Conservation (phyloP, 306 rosid species). For the Cicer pinnatifidum region DNA sequence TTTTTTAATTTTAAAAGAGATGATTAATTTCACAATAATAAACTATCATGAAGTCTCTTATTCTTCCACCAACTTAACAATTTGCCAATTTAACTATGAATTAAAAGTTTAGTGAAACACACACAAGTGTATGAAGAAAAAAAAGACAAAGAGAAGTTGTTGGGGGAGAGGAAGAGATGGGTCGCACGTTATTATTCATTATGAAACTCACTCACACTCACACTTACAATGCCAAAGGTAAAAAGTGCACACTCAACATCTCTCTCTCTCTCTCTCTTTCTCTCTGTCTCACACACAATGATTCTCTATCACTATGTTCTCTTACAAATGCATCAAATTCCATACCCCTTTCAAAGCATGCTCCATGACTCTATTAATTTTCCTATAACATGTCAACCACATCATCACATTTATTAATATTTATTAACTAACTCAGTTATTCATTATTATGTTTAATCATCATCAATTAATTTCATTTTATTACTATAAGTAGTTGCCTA, state of each 20-base stretch:
- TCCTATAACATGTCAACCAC: not conserved
- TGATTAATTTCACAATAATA: too few relatives aligned
- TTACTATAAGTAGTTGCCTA: too few relatives aligned
- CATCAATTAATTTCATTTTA: too few relatives aligned
- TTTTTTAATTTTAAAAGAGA: too few relatives aligned
- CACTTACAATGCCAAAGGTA: conserved; percentile 49
- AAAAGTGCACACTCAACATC: conserved; percentile 42
- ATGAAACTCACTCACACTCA: conserved; percentile 53
- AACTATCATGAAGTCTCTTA: too few relatives aligned
- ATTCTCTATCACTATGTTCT: not conserved
- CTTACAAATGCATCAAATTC: conserved; percentile 37
- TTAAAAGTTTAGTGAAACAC: too few relatives aligned
- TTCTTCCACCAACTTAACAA: too few relatives aligned
- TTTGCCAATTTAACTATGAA: too few relatives aligned
- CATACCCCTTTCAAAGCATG: conserved; percentile 34
- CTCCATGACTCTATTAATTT: not conserved
- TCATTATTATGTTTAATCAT: too few relatives aligned
- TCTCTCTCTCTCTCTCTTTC: conserved; percentile 22
- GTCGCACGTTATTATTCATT: conserved; percentile 58
- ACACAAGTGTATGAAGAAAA: not conserved
- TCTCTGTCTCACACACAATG: conserved; percentile 16
- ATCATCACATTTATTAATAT: too few relatives aligned
- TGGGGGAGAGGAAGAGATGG: conserved; percentile 33
- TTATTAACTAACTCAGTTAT: too few relatives aligned
- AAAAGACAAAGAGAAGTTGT: not conserved